These are phyloP conservation scores for Mycena polygramma DNA, from an alignment of 768 basidiomycete species.

Conservation along the genomic window DNA sequence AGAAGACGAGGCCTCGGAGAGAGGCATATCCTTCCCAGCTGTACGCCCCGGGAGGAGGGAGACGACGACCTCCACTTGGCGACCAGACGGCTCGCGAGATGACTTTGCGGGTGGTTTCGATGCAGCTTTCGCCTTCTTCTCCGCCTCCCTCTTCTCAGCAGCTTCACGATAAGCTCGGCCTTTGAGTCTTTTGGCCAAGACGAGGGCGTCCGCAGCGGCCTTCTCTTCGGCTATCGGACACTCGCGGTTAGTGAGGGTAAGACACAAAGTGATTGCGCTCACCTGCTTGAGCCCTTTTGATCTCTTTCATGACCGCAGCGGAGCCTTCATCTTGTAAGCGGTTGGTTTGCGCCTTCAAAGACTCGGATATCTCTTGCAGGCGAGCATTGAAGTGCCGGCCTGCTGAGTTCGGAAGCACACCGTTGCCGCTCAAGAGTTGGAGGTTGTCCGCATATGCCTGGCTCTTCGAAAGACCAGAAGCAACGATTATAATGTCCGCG, in stretches of 20 bases:
- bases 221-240: constrained; percentile 60
- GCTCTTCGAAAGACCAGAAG: constrained; percentile 89
- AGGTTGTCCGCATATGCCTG: constrained; percentile 82
- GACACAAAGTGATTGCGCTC: constrained; percentile 38
- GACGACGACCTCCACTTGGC: constrained; percentile 72
- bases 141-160: constrained; percentile 54
- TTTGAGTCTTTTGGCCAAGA: constrained; percentile 76
- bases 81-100: constrained; percentile 51
- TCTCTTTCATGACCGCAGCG: constrained; percentile 69
- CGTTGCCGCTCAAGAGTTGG: constrained; percentile 75
- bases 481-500: constrained; percentile 89
- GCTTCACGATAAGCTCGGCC: constrained; percentile 82
- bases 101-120: constrained; percentile 30
- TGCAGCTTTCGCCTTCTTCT: constrained; percentile 35
- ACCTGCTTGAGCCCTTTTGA: constrained; percentile 76
- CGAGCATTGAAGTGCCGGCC: constrained; percentile 93
- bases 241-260: constrained; percentile 21
- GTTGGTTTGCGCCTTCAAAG: constrained; percentile 76
- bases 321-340: constrained; percentile 76
- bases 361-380: constrained; percentile 70
- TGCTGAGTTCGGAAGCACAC: constrained; percentile 79
- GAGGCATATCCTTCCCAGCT: constrained; percentile 34
- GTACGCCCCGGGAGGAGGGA: constrained; percentile 46
- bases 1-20: constrained; percentile 49
- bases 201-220: constrained; percentile 58